These are phyloP conservation scores for Zychaea mexicana DNA, from an alignment of 371 early-diverging fungal genomes.

Conservation along the genomic window DNA sequence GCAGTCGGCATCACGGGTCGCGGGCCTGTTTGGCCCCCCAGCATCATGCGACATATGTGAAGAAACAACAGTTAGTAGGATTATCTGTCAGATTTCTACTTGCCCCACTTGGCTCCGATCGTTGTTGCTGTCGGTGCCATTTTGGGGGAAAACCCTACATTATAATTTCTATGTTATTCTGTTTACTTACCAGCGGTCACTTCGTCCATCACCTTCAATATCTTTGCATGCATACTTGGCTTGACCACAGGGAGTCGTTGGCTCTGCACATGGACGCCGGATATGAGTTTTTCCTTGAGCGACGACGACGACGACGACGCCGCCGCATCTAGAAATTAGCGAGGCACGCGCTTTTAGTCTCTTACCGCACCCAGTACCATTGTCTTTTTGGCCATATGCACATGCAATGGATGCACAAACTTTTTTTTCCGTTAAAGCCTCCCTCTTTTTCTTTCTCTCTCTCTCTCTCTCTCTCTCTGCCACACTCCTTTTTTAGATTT, in stretches of 20 bases:
- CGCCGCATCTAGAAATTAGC: background rate
- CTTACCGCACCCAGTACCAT: background rate
- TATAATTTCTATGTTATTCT: too few relatives aligned
- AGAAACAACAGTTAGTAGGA: background rate
- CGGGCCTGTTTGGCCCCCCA: conserved; percentile 33
- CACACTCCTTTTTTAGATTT: background rate
- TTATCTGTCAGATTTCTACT: background rate
- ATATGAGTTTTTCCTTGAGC: conserved; percentile 68
- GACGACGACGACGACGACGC: conserved; percentile 19
- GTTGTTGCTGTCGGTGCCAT: too few relatives aligned
- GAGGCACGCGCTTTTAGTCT: background rate
- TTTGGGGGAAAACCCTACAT: too few relatives aligned
- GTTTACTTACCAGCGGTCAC: conserved; percentile 55
- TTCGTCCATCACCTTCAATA: conserved; percentile 69
- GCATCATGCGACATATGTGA: conserved; percentile 18
- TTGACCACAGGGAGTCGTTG: conserved; percentile 70
- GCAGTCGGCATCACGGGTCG: conserved; percentile 85
- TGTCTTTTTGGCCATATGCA: conserved; percentile 5
- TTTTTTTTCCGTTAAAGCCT: background rate
- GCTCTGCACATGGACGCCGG: conserved; percentile 78
- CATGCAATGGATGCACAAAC: background rate
- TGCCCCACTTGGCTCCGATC: conserved; percentile 11
- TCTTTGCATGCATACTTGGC: conserved; percentile 62
- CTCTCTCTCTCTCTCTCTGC: too few relatives aligned
- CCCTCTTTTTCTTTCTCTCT: too few relatives aligned